Base-by-base conservation (phyloP, 2,329 filamentous ascomycete genomes). In the Cryphonectria naterciae region DNA sequence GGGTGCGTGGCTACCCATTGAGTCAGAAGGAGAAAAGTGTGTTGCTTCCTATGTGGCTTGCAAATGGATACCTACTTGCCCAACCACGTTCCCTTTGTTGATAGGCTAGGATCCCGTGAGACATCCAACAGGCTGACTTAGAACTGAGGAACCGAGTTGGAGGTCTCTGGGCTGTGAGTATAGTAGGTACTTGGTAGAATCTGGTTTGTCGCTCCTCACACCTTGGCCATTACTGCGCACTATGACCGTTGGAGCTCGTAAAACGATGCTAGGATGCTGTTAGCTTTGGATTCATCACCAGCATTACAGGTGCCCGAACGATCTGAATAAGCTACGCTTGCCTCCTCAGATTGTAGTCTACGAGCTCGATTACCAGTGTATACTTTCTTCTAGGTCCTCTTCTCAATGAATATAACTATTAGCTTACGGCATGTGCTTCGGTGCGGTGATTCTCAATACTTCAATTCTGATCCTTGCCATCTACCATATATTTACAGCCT, bases 401-500 rank as follows among this genome's bases (percentile, higher is more conserved):
- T 19, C 28, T 10, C n/a, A 6, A 19, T 15, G 2, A 28, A 15
- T 6, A 35, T 58, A 15, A 35, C 28, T 19, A 32, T 35, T 5
- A 58, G 4, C 15, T 15, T 15, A 58, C 54, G 7, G 5, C 15
- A 8, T 19, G 5, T 58, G 28, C 15, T 17, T 56, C 13, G 25
- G 13, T 1, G 25, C 13, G 11, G 8, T 6, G 54, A 58, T 19
- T 52, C 19, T 19, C 32, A 66, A 39, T 4, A 28, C 19, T 15
- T 56, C n/a, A 35, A 39, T 56, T 22, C 39, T 2, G 28, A 49
- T 32, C 22, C 39, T 39, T 39, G 22, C 61, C 32, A 28, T 68
- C 43, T 70, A 68, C 37, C 65, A 58, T 17, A 39, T 74, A 73
- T 73, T 60, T 70, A 74, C 72, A 70, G 49, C 46, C 25, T 32